Base-by-base conservation (phyloP, 108 stramenopile genomes). In the Aurantiochytrium sp. region DNA sequence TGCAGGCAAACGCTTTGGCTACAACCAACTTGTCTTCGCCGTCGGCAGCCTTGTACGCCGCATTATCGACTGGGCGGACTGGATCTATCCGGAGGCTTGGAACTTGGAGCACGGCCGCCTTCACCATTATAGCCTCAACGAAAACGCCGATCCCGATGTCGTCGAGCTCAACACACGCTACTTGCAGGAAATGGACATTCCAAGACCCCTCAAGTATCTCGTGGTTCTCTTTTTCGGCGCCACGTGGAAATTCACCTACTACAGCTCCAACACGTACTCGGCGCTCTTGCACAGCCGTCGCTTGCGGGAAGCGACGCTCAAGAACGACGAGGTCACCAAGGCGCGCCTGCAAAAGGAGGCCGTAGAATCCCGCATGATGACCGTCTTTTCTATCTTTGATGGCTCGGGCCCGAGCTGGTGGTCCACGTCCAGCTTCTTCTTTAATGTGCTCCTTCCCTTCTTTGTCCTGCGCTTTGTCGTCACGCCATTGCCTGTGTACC, bases 81-180 rank as follows among this genome's bases (percentile, higher is more conserved):
- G 96, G 96, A 96, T 96, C 95, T 93, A 95, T 91, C 95, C 96
- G 59, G 96, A 96, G 92, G 97, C 97, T 5, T 97, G 97, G 97
- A 97, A 97, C 90, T 93, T 97, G 49, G 97, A 97, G 90, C 97
- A 97, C 91, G 96, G 96, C 93, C 95, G 95, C 87, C 93, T 95
- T 44, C 97, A 97, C 91, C 97, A 97, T 73, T 97, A 97, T 92
- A 92, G 92, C 58, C 89, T 97, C 88, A 91, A 89, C 55, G 97
- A 97, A 89, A 58, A 91, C 58, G 92, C 93, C 23, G 97, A 97
- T 92, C 97, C 97, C 0, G 97, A 97, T 87, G 90, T 97, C 55
- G 97, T 97, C 57, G 95, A 97, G 92, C 90, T 94, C 59, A 97
- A 97, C 90, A 89, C 95, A 23, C 89, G 90, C 28, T 94, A 93